Percentiles rank a stretch among this genome's conserved stretches.
These are phyloP conservation scores for Epichloe typhina DNA, from an alignment of 2,329 filamentous ascomycete species.

Conservation along the genomic window DNA sequence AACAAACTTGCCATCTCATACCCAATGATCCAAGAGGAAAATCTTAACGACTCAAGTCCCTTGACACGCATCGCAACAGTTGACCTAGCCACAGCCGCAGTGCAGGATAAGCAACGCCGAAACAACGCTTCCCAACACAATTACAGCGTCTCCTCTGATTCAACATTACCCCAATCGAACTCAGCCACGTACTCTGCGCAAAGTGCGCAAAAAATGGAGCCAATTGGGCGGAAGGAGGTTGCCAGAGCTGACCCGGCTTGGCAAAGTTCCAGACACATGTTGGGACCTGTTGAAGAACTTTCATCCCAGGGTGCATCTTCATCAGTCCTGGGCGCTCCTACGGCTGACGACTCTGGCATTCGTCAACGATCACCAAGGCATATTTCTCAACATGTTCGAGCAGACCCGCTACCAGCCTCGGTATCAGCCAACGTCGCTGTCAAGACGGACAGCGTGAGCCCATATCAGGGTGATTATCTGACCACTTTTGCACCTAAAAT, in stretches of 20 bases:
- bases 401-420: background rate
- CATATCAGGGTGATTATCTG: background rate
- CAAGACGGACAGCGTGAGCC: background rate
- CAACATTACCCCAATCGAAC: background rate
- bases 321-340: slow-evolving; percentile 27
- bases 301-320: slow-evolving; percentile 11
- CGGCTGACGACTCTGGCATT: slow-evolving; percentile 23
- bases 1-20: slow-evolving; percentile 35
- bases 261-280: background rate
- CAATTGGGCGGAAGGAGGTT: slow-evolving; percentile 26
- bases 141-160: slow-evolving; percentile 10
- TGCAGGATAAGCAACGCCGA: slow-evolving; percentile 31
- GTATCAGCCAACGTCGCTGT: background rate
- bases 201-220: slow-evolving; percentile 10
- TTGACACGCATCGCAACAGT: slow-evolving; percentile 34
- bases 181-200: background rate
- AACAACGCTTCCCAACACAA: slow-evolving; percentile 15
- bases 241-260: background rate
- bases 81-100: slow-evolving; percentile 35
- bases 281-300: slow-evolving; percentile 3
- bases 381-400: slow-evolving; percentile 6
- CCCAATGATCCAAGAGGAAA: slow-evolving; percentile 28
- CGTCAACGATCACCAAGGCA: slow-evolving; percentile 38
- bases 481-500: background rate
- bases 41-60: slow-evolving; percentile 21